A percentile compares a stretch with the other conserved stretches of the same genome.
These are phyloP conservation scores for Teratosphaeria viscida DNA, from an alignment of 2,329 filamentous ascomycete genomes.

Conservation along the genomic window DNA sequence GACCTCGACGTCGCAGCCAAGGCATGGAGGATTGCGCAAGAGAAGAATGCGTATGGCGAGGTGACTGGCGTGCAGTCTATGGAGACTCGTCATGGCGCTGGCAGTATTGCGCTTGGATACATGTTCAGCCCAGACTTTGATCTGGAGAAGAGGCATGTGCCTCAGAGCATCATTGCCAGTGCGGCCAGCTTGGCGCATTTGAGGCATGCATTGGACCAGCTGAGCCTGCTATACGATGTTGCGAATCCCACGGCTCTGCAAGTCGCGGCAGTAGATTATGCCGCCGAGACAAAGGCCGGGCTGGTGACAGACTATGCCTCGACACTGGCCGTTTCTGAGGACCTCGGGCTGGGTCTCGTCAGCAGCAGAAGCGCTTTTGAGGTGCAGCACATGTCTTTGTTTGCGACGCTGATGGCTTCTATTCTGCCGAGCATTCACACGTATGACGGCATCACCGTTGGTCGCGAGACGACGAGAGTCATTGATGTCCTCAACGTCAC, in stretches of 20 bases:
- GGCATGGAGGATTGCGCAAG: conserved; percentile 59
- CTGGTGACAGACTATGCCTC: conserved; percentile 81
- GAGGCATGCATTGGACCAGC: conserved; percentile 76
- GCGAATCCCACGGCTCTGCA: conserved; percentile 90
- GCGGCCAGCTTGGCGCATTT: conserved; percentile 73
- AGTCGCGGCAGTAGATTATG: conserved; percentile 82
- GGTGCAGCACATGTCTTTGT: conserved; percentile 88
- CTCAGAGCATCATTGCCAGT: conserved; percentile 81
- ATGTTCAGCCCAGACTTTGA: conserved; percentile 98
- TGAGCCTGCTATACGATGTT: conserved; percentile 81
- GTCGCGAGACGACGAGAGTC: conserved; percentile 70
- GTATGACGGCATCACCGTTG: conserved; percentile 77
- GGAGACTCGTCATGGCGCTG: conserved; percentile 81
- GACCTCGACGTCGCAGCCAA: conserved; percentile 77
- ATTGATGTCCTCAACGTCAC: conserved; percentile 69
- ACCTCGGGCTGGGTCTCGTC: conserved; percentile 78
- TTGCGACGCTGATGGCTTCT: conserved; percentile 69
- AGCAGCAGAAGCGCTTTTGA: conserved; percentile 81
- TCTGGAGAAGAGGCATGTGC: conserved; percentile 77
- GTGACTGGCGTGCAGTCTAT: conserved; percentile 66
- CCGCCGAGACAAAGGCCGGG: conserved; percentile 48
- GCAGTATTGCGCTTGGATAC: conserved; percentile 85
- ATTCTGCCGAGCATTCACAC: conserved; percentile 76
- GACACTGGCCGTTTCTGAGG: conserved; percentile 71
- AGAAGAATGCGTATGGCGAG: conserved; percentile 74